These are phyloP conservation scores for Hypoxylon sp. DNA, from an alignment of 2,329 filamentous ascomycete species.

Conservation along the genomic window DNA sequence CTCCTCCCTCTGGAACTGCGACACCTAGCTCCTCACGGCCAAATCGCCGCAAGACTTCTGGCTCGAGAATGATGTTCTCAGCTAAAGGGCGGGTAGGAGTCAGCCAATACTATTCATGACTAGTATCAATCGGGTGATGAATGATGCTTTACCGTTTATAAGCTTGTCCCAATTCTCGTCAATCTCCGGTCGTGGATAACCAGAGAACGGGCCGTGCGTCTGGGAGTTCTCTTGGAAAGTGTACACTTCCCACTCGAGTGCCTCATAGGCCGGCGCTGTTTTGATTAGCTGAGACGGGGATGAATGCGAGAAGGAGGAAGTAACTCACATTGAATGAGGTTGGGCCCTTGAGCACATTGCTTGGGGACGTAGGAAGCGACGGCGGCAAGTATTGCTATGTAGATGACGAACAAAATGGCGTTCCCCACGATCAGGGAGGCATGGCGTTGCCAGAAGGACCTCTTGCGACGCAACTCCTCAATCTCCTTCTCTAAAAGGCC, in stretches of 20 bases:
- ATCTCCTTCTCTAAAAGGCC: constrained; percentile 16
- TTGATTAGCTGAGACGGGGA: neutral
- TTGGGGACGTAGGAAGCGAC: constrained; percentile 5
- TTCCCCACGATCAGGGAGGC: constrained; percentile 9
- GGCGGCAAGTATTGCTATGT: constrained; percentile 7
- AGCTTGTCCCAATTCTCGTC: constrained; percentile 21
- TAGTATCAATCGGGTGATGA: neutral
- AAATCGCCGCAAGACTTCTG: constrained; percentile 3
- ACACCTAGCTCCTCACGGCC: constrained; percentile 14
- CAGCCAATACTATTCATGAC: neutral
- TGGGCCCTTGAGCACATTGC: neutral
- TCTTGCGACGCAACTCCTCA: constrained; percentile 1
- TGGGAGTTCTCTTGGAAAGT: constrained; percentile 13
- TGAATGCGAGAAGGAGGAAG: neutral
- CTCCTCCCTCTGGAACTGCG: constrained; percentile 12
- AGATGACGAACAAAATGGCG: constrained; percentile 6
- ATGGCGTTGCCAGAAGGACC: constrained; percentile 9
- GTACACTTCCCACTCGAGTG: constrained; percentile 17
- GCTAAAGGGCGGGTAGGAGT: neutral
- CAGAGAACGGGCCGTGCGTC: constrained; percentile 11
- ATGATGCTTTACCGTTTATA: constrained; percentile 2
- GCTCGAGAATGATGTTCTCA: constrained; percentile 16
- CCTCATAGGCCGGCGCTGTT: constrained; percentile 17
- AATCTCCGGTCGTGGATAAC: constrained; percentile 12
- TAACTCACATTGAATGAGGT: constrained; percentile 2